Evolutionary conservation across 2,329 filamentous ascomycete genomes (phyloP).

Genomic region (Pseudofabraea citricarpa): DNA sequence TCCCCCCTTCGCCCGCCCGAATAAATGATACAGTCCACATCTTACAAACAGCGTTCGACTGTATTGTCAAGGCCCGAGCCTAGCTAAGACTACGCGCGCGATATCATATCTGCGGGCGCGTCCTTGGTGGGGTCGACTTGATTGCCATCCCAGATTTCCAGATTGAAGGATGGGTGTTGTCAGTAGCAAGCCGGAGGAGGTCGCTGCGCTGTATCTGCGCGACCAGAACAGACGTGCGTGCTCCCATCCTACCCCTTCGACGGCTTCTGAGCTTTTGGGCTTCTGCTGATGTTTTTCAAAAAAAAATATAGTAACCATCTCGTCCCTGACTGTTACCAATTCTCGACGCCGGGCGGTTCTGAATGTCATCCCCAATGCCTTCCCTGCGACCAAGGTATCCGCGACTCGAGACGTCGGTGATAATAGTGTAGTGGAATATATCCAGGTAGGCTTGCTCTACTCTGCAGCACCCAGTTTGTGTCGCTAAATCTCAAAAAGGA

Average conservation of each 20-base stretch:
- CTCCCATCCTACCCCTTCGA: no score
- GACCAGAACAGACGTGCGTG: slow-evolving; percentile 86
- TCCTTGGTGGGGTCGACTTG: slow-evolving; percentile 28
- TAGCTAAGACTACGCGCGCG: slow-evolving; percentile 2
- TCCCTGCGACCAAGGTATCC: slow-evolving; percentile 73
- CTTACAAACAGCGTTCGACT: slow-evolving; percentile 16
- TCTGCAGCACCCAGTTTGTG: background rate
- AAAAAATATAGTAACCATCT: slow-evolving; percentile 82
- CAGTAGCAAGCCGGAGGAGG: slow-evolving; percentile 83
- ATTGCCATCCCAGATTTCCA: slow-evolving; percentile 4
- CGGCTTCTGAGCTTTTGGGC: no score
- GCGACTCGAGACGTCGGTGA: slow-evolving; percentile 71
- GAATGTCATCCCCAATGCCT: slow-evolving; percentile 78
- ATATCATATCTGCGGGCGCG: slow-evolving; percentile 6
- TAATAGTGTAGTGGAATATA: slow-evolving; percentile 75
- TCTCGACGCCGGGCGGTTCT: slow-evolving; percentile 72
- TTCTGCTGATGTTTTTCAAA: no score
- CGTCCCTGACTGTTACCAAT: slow-evolving; percentile 77
- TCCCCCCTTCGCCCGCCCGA: slow-evolving; percentile 14
- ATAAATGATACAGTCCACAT: slow-evolving; percentile 24
- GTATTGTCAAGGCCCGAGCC: slow-evolving; percentile 13
- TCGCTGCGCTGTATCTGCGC: slow-evolving; percentile 72
- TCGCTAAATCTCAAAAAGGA: slow-evolving; percentile 52
- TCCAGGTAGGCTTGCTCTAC: slow-evolving; percentile 65
- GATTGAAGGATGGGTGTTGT: slow-evolving; percentile 78